A percentile compares a stretch with the other conserved stretches of the same genome.
Conservation (phyloP, 805 yeast genomes). For the Danielia oregonensis region DNA sequence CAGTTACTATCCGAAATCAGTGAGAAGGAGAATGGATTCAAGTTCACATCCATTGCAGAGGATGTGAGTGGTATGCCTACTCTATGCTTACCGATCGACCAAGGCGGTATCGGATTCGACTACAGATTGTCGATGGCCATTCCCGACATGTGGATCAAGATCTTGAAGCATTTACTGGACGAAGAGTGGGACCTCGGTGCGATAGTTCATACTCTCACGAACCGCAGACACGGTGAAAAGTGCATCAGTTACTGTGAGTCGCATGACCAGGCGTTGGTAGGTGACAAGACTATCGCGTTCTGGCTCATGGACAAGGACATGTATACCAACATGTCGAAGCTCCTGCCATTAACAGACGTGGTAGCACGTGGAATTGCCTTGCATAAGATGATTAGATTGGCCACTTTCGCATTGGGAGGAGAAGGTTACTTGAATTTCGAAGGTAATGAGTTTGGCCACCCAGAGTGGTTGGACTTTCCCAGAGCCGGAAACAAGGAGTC, state of each 20-base stretch:
- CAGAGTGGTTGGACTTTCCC: constrained; percentile 98
- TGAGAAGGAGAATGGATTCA: constrained; percentile 26
- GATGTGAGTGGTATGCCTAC: constrained; percentile 99
- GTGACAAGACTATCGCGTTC: constrained; percentile 93
- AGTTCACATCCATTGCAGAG: constrained; percentile 82
- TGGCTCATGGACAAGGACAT: constrained; percentile 99
- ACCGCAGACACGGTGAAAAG: constrained; percentile 82
- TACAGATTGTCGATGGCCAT: constrained; percentile 94
- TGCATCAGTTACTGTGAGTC: constrained; percentile 92
- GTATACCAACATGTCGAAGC: constrained; percentile 90
- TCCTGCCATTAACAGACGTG: constrained; percentile 69
- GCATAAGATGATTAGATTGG: constrained; percentile 84
- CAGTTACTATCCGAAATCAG: constrained; percentile 59
- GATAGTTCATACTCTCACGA: constrained; percentile 77
- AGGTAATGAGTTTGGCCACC: constrained; percentile 98
- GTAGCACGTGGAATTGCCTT: constrained; percentile 87
- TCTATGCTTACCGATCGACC: constrained; percentile 64
- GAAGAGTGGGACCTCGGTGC: constrained; percentile 89
- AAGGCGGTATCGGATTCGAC: constrained; percentile 92
- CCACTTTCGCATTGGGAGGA: constrained; percentile 92
- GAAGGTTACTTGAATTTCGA: constrained; percentile 95
- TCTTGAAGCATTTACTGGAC: constrained; percentile 76
- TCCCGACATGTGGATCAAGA: constrained; percentile 99
- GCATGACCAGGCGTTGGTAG: constrained; percentile 96
- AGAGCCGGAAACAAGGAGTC: constrained; percentile 83